Conservation (phyloP, 352 stramenopile species). For the Pythium apleroticum region DNA sequence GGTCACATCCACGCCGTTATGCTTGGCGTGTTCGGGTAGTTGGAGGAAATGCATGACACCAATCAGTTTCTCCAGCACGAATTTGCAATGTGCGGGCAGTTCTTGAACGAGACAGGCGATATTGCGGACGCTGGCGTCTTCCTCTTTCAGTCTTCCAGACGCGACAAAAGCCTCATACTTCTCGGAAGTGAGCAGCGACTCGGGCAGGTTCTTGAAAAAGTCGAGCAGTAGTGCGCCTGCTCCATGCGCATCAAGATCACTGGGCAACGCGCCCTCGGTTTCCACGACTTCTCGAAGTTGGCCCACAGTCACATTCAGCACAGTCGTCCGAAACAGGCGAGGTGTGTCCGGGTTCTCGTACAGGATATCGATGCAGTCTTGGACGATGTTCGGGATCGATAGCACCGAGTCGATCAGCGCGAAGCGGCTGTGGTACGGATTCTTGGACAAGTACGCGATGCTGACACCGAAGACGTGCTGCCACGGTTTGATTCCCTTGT, state of each 20-base stretch:
- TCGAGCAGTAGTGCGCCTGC: conserved; percentile 72
- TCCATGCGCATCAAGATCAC: conserved; percentile 61
- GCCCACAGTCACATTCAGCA: conserved; percentile 66
- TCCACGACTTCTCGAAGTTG: conserved; percentile 77
- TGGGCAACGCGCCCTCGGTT: conserved; percentile 55
- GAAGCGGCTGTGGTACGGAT: conserved; percentile 78
- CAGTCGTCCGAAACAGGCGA: conserved; percentile 77
- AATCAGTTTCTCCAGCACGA: conserved; percentile 72
- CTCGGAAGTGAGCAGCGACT: conserved; percentile 72
- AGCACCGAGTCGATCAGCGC: conserved; percentile 75
- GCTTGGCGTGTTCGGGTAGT: conserved; percentile 49
- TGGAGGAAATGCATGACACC: conserved; percentile 68
- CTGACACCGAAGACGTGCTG: conserved; percentile 82
- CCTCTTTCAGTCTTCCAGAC: conserved; percentile 62
- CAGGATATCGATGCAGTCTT: conserved; percentile 75
- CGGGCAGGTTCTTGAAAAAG: conserved; percentile 76
- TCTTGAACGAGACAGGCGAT: conserved; percentile 82
- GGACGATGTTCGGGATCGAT: conserved; percentile 72
- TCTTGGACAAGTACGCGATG: conserved; percentile 71
- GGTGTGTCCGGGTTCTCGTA: conserved; percentile 59
- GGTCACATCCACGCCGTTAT: conserved; percentile 69
- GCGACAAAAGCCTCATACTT: conserved; percentile 84
- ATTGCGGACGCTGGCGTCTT: conserved; percentile 75
- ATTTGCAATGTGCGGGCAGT: conserved; percentile 62
- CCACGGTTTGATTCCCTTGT: conserved; percentile 81